Evolutionary conservation across 2,329 filamentous ascomycete genomes (phyloP), one percentile per base, ranked within the genome.

Genomic region (Juglanconis sp.): DNA sequence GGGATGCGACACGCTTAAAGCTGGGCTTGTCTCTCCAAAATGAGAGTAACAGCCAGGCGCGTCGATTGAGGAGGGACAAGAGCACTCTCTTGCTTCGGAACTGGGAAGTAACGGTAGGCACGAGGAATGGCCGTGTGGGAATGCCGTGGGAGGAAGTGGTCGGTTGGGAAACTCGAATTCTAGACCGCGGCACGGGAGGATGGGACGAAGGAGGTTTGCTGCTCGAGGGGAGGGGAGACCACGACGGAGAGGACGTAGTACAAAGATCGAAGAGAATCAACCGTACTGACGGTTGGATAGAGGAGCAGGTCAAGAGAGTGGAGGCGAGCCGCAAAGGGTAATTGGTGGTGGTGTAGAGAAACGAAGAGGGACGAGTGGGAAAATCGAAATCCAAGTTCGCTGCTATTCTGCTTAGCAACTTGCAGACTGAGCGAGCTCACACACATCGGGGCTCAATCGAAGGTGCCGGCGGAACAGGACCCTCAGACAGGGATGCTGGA

Each of bases 1-100:
- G 36, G 51, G 49, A 49, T 48, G 61, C 55, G 57, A 53, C 58
- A 46, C 51, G 58, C 46, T 47, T 32, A 32, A 53, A 55, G 38
- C 55, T 55, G 56, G n/a, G 50, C 36, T 36, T 48, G 32, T 53
- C 60, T 59, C 57, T 53, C 53, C 42, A 54, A 17, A 30, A 48
- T 68, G 67, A 68, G 65, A 65, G 67, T 17, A 68, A 57, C 54
- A 15, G 40, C 51, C 36, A 52, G 47, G 46, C 51, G 58, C 50
- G 54, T 53, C 36, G 30, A 15, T 38, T 66, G 67, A 66, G 69
- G 68, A 66, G 66, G 47, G 46, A 6, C 15, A 38, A 35, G 38
- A 9, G 32, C 30, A 15, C 9, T 15, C 34, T 5, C 17, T 36
- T n/a, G n/a, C 15, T 30, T 50, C 30, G 24, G 15, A 11, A 13